A percentile compares a stretch with the other conserved stretches of the same genome.
These are phyloP conservation scores for Tylopilus vinaceipallidus DNA, from an alignment of 768 basidiomycete genomes.

Conservation along the genomic window DNA sequence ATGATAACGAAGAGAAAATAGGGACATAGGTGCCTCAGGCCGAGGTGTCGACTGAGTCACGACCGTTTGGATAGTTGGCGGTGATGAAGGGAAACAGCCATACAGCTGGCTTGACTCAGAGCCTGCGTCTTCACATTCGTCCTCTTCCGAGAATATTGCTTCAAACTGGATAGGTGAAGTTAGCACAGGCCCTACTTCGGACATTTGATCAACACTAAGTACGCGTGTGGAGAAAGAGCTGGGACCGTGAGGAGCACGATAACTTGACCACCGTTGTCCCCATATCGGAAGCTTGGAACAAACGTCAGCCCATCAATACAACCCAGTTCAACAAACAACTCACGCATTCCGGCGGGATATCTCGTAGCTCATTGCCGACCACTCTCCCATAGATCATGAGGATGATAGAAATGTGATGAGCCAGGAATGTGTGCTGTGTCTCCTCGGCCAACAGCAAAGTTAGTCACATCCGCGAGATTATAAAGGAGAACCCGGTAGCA, in stretches of 20 bases:
- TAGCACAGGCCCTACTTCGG: slow-evolving; percentile 17
- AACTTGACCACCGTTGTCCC: slow-evolving; percentile 31
- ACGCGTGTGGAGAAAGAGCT: slow-evolving; percentile 25
- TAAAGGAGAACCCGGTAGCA: slow-evolving; percentile 20
- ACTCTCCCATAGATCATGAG: slow-evolving; percentile 29
- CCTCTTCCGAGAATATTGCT: slow-evolving; percentile 15
- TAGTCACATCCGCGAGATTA: slow-evolving; percentile 22
- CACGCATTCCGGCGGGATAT: slow-evolving; percentile 28
- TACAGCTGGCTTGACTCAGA: slow-evolving; percentile 14
- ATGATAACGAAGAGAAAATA: neutral
- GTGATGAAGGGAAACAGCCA: slow-evolving; percentile 9
- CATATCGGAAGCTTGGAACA: slow-evolving; percentile 29
- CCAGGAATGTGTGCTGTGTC: slow-evolving; percentile 14
- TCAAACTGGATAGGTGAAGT: slow-evolving; percentile 26
- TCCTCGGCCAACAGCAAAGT: slow-evolving; percentile 15
- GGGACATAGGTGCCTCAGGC: neutral
- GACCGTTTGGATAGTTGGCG: slow-evolving; percentile 5
- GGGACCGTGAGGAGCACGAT: slow-evolving; percentile 24
- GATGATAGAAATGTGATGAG: slow-evolving; percentile 16
- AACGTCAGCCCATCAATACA: slow-evolving; percentile 8
- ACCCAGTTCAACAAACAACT: slow-evolving; percentile 9
- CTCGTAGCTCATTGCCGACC: slow-evolving; percentile 31
- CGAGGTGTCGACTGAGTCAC: neutral
- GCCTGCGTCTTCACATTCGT: slow-evolving; percentile 15
- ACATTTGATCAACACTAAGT: slow-evolving; percentile 20